These are phyloP conservation scores for Dactylorhiza incarnata DNA, from an alignment of 106 monocot genomes.

Conservation along the genomic window DNA sequence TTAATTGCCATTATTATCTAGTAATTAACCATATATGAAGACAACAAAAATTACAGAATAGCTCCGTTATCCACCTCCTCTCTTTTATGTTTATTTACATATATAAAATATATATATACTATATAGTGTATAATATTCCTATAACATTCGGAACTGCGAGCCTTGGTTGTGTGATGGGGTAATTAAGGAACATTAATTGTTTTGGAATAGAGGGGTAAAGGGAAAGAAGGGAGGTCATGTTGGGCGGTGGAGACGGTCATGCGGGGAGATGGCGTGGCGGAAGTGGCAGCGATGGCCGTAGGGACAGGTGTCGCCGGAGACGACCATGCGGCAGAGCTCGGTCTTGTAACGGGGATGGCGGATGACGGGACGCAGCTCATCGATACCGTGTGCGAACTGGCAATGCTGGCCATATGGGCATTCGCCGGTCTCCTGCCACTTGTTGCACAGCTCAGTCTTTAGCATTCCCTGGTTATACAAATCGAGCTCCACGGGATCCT, in stretches of 20 bases:
- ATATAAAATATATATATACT: background rate
- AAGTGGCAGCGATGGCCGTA: conserved; percentile 95
- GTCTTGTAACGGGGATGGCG: conserved; percentile 92
- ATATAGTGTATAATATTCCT: no score
- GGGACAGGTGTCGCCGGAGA: conserved; percentile 54
- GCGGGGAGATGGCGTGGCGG: conserved; percentile 54
- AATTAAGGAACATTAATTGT: background rate
- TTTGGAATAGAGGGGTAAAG: background rate
- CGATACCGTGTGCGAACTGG: conserved; percentile 90
- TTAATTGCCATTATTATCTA: background rate
- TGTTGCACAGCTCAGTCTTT: conserved; percentile 98
- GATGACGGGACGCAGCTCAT: conserved; percentile 80
- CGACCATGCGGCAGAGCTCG: conserved; percentile 80
- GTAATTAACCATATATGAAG: background rate
- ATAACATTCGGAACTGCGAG: background rate
- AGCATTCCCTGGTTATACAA: conserved; percentile 93
- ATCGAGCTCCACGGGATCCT: conserved; percentile 56
- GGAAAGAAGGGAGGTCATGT: background rate
- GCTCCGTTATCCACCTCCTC: background rate
- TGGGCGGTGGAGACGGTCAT: background rate
- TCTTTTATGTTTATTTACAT: background rate
- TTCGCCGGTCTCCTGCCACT: conserved; percentile 70
- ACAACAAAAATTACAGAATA: background rate
- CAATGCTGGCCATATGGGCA: conserved; percentile 86
- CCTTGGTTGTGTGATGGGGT: background rate